A percentile compares a stretch with the other conserved stretches of the same genome.
phyloP scores from a whole-genome alignment of 495 filamentous ascomycete species.

The Alectoria sarmentosa region DNA sequence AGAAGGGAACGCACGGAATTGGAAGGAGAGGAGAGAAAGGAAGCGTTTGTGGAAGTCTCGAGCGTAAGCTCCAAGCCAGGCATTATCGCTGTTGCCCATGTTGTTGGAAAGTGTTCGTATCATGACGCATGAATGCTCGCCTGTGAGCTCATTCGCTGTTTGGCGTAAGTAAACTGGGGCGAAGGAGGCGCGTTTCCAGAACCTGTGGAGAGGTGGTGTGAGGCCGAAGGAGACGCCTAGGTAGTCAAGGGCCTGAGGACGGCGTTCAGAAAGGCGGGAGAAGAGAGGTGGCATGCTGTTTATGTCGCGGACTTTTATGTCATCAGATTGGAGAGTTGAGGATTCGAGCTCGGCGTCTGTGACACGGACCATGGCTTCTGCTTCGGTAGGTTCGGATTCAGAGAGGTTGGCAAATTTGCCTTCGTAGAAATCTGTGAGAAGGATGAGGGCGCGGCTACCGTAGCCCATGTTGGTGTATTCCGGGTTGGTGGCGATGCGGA shows the following conservation, averaged over 20 bases:
- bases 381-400: constrained; percentile 48
- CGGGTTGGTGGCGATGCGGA: constrained; percentile 94
- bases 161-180: constrained; percentile 90
- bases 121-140: constrained; percentile 98
- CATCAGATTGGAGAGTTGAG: constrained; percentile 72
- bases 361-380: constrained; percentile 61
- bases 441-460: constrained; percentile 76
- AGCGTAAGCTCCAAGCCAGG: constrained; percentile 84
- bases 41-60: constrained; percentile 92
- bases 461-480: constrained; percentile 95
- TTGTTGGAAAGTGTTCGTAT: constrained; percentile 61
- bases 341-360: constrained; percentile 78
- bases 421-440: constrained; percentile 88
- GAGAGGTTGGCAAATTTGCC: constrained; percentile 83
- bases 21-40: constrained; percentile 78
- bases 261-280: constrained; percentile 76
- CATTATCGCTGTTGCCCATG: constrained; percentile 59
- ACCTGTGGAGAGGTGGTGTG: constrained; percentile 82
- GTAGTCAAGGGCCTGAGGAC: constrained; percentile 78
- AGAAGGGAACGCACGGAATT: constrained; percentile 81
- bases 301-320: constrained; percentile 86
- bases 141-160: constrained; percentile 91
- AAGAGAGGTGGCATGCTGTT: constrained; percentile 89
- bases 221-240: constrained; percentile 92
- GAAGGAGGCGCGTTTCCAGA: constrained; percentile 90